Evolutionary conservation across 176 grass and related monocot species (phyloP).

Genomic region (Oryza longistaminata): DNA sequence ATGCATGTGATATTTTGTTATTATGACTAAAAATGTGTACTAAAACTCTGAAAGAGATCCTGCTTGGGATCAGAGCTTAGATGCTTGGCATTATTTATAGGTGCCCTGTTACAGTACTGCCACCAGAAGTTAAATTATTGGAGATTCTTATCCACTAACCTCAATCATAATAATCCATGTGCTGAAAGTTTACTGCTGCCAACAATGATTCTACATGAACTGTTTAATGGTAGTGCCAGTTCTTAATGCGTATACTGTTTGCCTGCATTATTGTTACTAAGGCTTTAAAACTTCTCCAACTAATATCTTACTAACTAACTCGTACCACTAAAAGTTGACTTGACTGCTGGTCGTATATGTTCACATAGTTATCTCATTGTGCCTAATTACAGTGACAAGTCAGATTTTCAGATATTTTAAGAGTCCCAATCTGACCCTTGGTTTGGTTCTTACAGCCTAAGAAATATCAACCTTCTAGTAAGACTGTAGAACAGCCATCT

Average conservation of each 20-base stretch:
- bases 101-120: conserved; percentile 37
- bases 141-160: conserved; percentile 48
- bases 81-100: conserved; percentile 29
- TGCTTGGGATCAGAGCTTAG: conserved; percentile 42
- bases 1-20: conserved; percentile 23
- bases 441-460: not conserved
- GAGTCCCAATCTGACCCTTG: not conserved
- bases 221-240: not conserved
- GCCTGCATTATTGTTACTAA: not conserved
- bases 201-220: conserved; percentile 25
- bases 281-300: not conserved
- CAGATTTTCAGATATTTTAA: conserved; percentile 2
- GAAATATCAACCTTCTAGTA: not conserved
- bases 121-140: conserved; percentile 38
- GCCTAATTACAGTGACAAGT: not conserved
- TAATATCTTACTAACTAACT: not conserved
- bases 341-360: not conserved
- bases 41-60: conserved; percentile 17
- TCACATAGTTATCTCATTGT: not conserved
- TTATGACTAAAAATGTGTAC: conserved; percentile 22
- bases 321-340: not conserved
- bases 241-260: not conserved
- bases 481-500: not conserved
- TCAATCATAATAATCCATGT: conserved; percentile 56
- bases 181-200: conserved; percentile 42